Evolutionary conservation across 257 asterid species (phyloP).

Genomic region (Eucommia ulmoides): DNA sequence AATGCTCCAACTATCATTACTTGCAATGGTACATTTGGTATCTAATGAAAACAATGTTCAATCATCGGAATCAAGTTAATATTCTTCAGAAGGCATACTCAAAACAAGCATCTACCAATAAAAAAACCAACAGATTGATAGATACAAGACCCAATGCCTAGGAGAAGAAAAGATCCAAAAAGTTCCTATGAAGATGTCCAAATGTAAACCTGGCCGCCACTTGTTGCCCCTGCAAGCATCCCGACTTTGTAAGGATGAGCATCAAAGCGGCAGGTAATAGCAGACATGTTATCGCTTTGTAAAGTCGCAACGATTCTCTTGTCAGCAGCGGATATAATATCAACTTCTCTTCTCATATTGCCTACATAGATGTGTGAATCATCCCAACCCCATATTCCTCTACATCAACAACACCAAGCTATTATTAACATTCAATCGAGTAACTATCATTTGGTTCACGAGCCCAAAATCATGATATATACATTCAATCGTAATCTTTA

Average conservation of each 20-base stretch:
- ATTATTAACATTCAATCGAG: too few relatives aligned
- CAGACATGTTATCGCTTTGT: conserved; percentile 49
- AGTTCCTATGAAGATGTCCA: conserved; percentile 29
- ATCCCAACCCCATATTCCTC: conserved; percentile 98
- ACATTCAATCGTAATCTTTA: too few relatives aligned
- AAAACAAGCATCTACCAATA: too few relatives aligned
- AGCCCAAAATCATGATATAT: too few relatives aligned
- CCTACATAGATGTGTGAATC: conserved; percentile 75
- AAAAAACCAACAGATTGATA: too few relatives aligned
- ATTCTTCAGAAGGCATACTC: too few relatives aligned
- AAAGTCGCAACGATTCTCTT: conserved; percentile 35
- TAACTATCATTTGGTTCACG: too few relatives aligned
- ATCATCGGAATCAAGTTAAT: too few relatives aligned
- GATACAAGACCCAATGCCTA: too few relatives aligned
- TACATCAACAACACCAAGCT: conserved; percentile 17
- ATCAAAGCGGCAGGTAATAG: conserved; percentile 59
- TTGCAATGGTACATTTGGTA: too few relatives aligned
- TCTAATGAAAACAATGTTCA: too few relatives aligned
- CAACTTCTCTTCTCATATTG: conserved; percentile 65
- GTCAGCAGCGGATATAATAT: conserved; percentile 34
- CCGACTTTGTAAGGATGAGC: conserved; percentile 49
- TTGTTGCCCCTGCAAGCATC: conserved; percentile 68
- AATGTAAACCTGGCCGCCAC: conserved; percentile 73
- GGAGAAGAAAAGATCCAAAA: neutral
- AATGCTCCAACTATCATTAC: too few relatives aligned